Evolutionary conservation across 108 stramenopile genomes (phyloP).

Genomic region (Chaetoceros tenuissimus): DNA sequence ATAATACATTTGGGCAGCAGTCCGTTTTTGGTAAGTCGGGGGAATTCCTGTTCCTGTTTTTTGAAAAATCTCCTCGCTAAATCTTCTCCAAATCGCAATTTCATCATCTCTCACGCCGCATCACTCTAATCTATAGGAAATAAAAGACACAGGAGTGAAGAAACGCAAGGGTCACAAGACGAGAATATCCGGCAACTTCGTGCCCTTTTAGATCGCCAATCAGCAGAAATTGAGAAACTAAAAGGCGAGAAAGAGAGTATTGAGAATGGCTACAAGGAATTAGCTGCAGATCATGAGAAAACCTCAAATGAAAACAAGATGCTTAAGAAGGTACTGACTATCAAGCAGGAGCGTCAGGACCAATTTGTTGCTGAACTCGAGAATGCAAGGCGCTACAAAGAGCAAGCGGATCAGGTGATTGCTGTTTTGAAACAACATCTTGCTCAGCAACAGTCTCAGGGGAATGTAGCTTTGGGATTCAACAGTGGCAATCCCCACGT

Average conservation of each 20-base stretch:
- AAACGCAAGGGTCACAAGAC: constrained; percentile 5
- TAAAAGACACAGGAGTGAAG: background rate
- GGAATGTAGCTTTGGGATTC: constrained; percentile 70
- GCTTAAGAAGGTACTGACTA: constrained; percentile 62
- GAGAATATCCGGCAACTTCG: constrained; percentile 35
- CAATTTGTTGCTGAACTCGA: constrained; percentile 56
- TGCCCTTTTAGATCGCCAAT: constrained; percentile 46
- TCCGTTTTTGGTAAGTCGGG: too few relatives aligned
- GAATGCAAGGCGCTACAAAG: constrained; percentile 49
- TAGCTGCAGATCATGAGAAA: constrained; percentile 47
- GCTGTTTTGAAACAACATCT: constrained; percentile 68
- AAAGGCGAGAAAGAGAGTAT: constrained; percentile 46
- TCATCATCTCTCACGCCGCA: too few relatives aligned
- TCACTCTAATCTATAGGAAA: background rate
- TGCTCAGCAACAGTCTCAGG: constrained; percentile 41
- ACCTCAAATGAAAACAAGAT: constrained; percentile 64
- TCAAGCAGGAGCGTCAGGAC: constrained; percentile 77
- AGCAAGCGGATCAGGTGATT: constrained; percentile 73
- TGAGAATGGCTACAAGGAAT: constrained; percentile 17
- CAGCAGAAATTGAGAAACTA: constrained; percentile 51
- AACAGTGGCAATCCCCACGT: constrained; percentile 50
- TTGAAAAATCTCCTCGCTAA: too few relatives aligned
- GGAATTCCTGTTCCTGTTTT: too few relatives aligned
- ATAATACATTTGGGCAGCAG: too few relatives aligned
- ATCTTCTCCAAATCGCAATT: too few relatives aligned